Percentiles rank a stretch among this genome's conserved stretches.
These are phyloP conservation scores for Plasmodium relictum DNA, from an alignment of 169 alveolate genomes.

Conservation along the genomic window DNA sequence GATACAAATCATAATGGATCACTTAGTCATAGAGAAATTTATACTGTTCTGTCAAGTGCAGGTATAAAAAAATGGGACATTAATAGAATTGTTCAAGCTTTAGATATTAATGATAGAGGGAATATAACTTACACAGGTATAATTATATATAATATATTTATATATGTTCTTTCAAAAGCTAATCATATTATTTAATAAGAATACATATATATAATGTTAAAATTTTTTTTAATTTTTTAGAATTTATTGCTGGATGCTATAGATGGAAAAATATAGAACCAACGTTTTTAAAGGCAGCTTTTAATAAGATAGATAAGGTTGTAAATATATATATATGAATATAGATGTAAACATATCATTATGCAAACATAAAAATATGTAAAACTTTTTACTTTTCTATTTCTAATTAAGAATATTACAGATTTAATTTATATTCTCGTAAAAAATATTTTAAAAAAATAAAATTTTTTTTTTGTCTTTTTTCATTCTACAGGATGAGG, in stretches of 20 bases:
- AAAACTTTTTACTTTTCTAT: neutral
- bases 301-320: conserved; percentile 77
- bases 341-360: neutral
- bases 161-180: neutral
- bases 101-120: conserved; percentile 69
- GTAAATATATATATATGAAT: neutral
- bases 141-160: neutral
- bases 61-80: conserved; percentile 77
- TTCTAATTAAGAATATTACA: neutral
- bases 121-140: conserved; percentile 64
- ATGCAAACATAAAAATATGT: neutral
- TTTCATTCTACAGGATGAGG: conserved; percentile 54
- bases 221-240: conserved; percentile 1
- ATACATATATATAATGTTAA: no score
- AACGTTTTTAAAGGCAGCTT: conserved; percentile 73
- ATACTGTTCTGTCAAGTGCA: conserved; percentile 58
- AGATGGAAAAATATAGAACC: conserved; percentile 76
- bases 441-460: neutral
- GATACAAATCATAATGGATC: conserved; percentile 74
- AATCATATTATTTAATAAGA: neutral
- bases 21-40: conserved; percentile 70
- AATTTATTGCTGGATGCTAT: conserved; percentile 74
- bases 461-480: neutral
- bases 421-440: neutral
- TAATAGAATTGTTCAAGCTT: conserved; percentile 65